Base-by-base conservation (phyloP, 768 basidiomycete species). In the Pluteus cervinus region DNA sequence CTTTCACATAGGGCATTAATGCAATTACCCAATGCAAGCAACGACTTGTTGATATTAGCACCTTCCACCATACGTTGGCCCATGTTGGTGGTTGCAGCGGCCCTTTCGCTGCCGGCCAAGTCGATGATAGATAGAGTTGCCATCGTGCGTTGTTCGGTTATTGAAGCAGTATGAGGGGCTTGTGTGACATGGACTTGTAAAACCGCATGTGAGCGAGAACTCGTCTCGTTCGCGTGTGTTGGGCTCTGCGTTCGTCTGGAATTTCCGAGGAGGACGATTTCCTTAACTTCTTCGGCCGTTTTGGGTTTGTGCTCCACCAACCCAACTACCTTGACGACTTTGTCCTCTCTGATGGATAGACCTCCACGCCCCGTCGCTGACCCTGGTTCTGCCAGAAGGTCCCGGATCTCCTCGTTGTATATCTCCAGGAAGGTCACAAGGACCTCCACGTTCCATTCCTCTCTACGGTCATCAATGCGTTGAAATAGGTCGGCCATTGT, bases 61-160 rank as follows among this genome's bases (percentile, higher is more conserved):
- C 96, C 96, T 57, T 99, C 96, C 24, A 93, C 81, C 87, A 98
- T 94, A 14, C 96, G 83, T 52, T 93, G 86, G 20, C 96, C 96
- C 83, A 96, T 93, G 60, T 99, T 99, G 24, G 75, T 81, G 5
- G 94, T 98, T 0, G 92, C 96, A 12, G 92, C 86, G 12, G 96
- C 96, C 10, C 96, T 80, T 56, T 99, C 96, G 50, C 90, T 94
- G 18, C 96, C 96, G 5, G 96, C 96, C 40, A 99, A 71, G 64
- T 99, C 96, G 53, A 99, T 99, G 53, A 99, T 97, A 16, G 91
- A 94, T 10, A 99, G 76, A 3, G 92, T 94, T 10, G 81, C 96
- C 57, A 93, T 79, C 1, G 81, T 86, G 16, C 79, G 73, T 52
- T 86, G 70, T 55, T 90, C 90, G 2, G 84, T 81, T 41, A 94